Evolutionary conservation across 139 green algal species (phyloP), one percentile per base, ranked within the genome.

Genomic region (Closterium sp.): DNA sequence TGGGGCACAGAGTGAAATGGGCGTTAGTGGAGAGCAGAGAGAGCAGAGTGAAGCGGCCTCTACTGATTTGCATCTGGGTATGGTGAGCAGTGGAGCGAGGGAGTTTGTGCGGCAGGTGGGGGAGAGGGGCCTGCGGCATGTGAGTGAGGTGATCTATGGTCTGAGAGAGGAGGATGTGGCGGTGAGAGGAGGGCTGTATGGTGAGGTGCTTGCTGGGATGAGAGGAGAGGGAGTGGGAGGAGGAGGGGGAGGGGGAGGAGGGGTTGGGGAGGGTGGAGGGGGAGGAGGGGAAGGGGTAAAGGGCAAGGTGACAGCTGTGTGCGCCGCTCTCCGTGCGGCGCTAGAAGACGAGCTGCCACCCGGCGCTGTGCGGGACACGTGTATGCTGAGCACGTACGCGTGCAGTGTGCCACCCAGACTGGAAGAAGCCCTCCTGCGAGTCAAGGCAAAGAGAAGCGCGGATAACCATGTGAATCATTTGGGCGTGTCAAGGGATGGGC

Each of bases 81-180:
- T 6, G 6, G 34, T 4, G 34, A 50, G 7, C 13, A 95, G 93
- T 1, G 88, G 21, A 31, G 91, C 89, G 85, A 31, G 87, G 4
- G 70, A 91, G 21, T 97, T 98, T 92, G 95, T 98, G 31, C 24
- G 88, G 85, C 92, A 93, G 70, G 89, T 96, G 29, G 87, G 91
- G 17, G 62, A 79, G 62, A 2, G 0, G 70, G 91, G 31, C 0
- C 42, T 94, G 22, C 34, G 50, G 19, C 30, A 94, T 70, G 89
- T 94, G 28, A 73, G 30, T 17, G 91, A 94, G 89, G 31, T 94
- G 34, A 91, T 94, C 24, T 92, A 42, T 22, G 88, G 31, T 9
- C 42, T 92, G 30, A 42, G 31, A 21, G 24, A 22, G 38, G 86
- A 32, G 9, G 79, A 92, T 50, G 42, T 92, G 31, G 84, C 38